phyloP scores from a whole-genome alignment of 1,284 basidiomycete genomes.

The Serendipita sp. region DNA sequence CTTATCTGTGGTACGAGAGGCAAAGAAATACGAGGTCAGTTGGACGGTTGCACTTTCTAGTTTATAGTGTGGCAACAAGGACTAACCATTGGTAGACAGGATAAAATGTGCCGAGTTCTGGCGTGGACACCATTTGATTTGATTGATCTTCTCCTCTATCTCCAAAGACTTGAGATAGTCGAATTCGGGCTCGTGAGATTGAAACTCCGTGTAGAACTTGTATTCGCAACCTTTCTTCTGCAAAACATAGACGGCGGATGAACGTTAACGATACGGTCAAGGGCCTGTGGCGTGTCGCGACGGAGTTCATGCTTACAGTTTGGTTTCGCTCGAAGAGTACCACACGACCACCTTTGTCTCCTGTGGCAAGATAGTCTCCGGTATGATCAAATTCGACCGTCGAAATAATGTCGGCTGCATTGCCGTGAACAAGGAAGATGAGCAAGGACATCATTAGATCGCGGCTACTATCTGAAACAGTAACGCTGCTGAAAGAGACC shows the following conservation, averaged over 20 bases:
- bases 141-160: slow-evolving; percentile 99
- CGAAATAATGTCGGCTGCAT: slow-evolving; percentile 91
- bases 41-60: background rate
- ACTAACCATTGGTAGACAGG: slow-evolving; percentile 85
- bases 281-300: slow-evolving; percentile 2
- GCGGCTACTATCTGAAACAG: background rate
- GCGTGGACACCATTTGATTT: slow-evolving; percentile 99
- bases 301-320: slow-evolving; percentile 48
- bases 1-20: slow-evolving; percentile 58
- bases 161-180: slow-evolving; percentile 99
- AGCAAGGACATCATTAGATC: background rate
- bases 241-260: slow-evolving; percentile 12
- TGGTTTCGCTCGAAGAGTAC: slow-evolving; percentile 98
- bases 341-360: slow-evolving; percentile 97
- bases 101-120: slow-evolving; percentile 97
- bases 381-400: slow-evolving; percentile 99
- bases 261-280: slow-evolving; percentile 5
- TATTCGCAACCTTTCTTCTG: slow-evolving; percentile 99
- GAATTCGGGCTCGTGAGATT: slow-evolving; percentile 99
- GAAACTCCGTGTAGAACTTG: slow-evolving; percentile 99
- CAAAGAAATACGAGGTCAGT: background rate
- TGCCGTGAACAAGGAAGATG: slow-evolving; percentile 11
- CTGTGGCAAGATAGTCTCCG: slow-evolving; percentile 97
- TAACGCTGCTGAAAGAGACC: slow-evolving; percentile 9
- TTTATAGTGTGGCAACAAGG: slow-evolving; percentile 5